These are phyloP conservation scores for Gaultheria prostrata DNA, from an alignment of 148 eudicot genomes.

Conservation along the genomic window DNA sequence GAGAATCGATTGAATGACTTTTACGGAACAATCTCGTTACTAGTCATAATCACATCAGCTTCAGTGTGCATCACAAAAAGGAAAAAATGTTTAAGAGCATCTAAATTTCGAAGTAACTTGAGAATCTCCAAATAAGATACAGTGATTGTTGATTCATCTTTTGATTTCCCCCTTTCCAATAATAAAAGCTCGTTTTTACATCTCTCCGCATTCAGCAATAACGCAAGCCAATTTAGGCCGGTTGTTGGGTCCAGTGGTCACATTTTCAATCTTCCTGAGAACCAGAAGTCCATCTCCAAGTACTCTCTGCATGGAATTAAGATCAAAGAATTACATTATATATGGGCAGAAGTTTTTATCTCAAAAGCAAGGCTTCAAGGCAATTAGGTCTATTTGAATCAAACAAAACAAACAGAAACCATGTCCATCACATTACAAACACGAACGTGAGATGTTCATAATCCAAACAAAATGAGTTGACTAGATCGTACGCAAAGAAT, in stretches of 20 bases:
- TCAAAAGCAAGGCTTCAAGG: background rate
- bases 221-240: constrained; percentile 81
- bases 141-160: background rate
- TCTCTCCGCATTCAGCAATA: constrained; percentile 93
- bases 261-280: constrained; percentile 91
- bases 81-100: background rate
- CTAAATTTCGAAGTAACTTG: background rate
- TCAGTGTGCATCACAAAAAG: background rate
- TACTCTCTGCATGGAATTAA: constrained; percentile 58
- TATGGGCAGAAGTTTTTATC: background rate
- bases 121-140: background rate
- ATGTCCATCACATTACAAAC: background rate
- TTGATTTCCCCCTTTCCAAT: background rate
- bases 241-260: constrained; percentile 79
- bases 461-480: background rate
- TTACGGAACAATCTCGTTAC: background rate
- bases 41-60: background rate
- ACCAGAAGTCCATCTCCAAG: constrained; percentile 91
- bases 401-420: background rate
- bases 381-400: background rate
- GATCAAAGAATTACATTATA: background rate
- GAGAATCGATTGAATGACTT: background rate
- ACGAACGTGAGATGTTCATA: background rate
- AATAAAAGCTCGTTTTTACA: constrained; percentile 31
- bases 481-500: background rate